Evolutionary conservation across 768 basidiomycete genomes (phyloP), one percentile per base, ranked within the genome.

Genomic region (Russula foetens): DNA sequence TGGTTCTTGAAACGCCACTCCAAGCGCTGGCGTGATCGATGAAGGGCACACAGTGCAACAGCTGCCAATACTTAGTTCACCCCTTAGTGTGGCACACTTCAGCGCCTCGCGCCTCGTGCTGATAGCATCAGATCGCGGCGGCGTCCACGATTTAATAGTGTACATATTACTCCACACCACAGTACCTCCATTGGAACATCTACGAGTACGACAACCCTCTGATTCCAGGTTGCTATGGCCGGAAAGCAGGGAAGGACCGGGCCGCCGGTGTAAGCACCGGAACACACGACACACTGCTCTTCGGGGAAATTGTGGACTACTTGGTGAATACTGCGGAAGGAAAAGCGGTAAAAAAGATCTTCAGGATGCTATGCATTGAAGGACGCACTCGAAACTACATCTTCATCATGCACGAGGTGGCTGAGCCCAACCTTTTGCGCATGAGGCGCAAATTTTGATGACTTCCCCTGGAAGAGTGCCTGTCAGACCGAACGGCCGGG

Each of bases 361-460:
- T 38, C 43, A 38, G 21, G 12, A 7, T 0, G 11, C 46, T 33
- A 55, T 52, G 21, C 38, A 26, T 33, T 29, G 21, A 50, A 56
- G 17, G 15, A 81, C 90, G 67, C 68, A 92, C 92, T 90, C 31
- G 90, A 92, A 54, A 92, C 90, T 12, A 93, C 89, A 70, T 92
- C 90, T 69, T 92, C 90, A 66, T 93, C 91, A 66, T 85, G 85
- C 19, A 96, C 88, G 60, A 83, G 81, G 75, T 95, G 94, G 26
- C 74, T 75, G 64, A 95, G 74, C 57, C 92, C 90, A 63, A 96
- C 92, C 71, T 97, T 97, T 73, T 97, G 94, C 2, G 93, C 92
- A 68, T 97, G 90, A 4, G 93, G 93, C 44, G 84, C 78, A 72
- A 97, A 97, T 73, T 94, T 95, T 69, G 91, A 93, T 28, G 92